Percentiles rank a stretch among this genome's conserved stretches.
These are phyloP conservation scores for Aspergillus bombycis DNA, from an alignment of 2,329 filamentous ascomycete genomes.

Conservation along the genomic window DNA sequence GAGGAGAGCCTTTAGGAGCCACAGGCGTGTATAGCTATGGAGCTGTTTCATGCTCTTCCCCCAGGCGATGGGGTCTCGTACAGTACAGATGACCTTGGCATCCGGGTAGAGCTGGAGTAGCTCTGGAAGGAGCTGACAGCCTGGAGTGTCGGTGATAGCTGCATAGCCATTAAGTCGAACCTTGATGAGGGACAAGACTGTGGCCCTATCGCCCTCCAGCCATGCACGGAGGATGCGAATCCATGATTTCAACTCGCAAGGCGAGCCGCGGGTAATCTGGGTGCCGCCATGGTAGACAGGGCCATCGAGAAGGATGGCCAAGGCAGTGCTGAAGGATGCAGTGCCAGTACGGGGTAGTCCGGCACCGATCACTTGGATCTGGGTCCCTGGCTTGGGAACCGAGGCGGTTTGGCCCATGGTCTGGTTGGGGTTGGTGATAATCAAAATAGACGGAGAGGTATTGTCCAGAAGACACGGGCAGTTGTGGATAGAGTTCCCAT, in stretches of 20 bases:
- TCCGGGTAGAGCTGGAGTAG: constrained; percentile 54
- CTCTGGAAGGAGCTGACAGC: constrained; percentile 48
- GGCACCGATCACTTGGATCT: constrained; percentile 32
- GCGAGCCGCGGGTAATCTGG: constrained; percentile 30
- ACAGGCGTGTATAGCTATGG: constrained; percentile 16
- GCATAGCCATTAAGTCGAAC: constrained; percentile 45
- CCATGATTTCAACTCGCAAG: constrained; percentile 28
- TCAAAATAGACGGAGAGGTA: no score
- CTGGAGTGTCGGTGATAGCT: constrained; percentile 52
- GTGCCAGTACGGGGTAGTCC: constrained; percentile 53
- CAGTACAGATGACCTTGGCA: constrained; percentile 51
- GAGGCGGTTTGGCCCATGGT: constrained; percentile 16
- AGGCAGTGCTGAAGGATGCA: constrained; percentile 53
- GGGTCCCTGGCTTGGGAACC: constrained; percentile 6
- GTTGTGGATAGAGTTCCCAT: no score
- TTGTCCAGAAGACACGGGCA: no score
- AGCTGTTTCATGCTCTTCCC: constrained; percentile 27
- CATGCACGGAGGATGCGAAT: constrained; percentile 16
- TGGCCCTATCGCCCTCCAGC: not conserved
- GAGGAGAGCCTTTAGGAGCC: constrained; percentile 24
- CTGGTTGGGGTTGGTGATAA: no score
- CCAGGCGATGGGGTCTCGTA: constrained; percentile 27
- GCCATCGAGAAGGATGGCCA: constrained; percentile 52
- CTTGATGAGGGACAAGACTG: constrained; percentile 1
- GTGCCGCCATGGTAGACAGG: constrained; percentile 56